Conservation (phyloP, 2,329 filamentous ascomycete genomes). For the Arthrobotrys musiformis region DNA sequence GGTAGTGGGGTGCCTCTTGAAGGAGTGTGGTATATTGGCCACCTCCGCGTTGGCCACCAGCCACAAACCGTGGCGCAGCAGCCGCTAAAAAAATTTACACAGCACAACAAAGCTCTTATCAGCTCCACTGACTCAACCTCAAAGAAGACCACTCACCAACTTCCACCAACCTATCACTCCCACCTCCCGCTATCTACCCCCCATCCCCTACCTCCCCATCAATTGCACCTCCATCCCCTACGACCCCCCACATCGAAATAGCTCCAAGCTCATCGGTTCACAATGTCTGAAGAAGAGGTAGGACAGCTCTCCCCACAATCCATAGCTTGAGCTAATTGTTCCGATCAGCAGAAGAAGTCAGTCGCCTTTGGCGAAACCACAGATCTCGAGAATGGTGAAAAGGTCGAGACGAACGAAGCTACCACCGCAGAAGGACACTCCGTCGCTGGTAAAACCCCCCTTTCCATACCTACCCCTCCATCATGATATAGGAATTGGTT, state of each 20-base stretch:
- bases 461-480: background rate
- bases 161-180: background rate
- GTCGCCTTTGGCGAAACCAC: conserved; percentile 55
- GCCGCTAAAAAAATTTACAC: conserved; percentile 54
- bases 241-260: background rate
- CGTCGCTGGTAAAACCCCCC: conserved; percentile 16
- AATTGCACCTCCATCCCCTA: conserved; percentile 17
- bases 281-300: conserved; percentile 54
- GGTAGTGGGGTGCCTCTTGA: too few species aligned
- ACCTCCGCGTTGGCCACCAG: background rate
- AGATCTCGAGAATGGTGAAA: conserved; percentile 50
- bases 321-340: background rate
- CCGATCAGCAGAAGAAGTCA: conserved; percentile 52
- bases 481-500: too few species aligned
- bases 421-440: conserved; percentile 38
- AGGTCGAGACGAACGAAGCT: conserved; percentile 24
- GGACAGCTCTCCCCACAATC: background rate
- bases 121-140: conserved; percentile 54
- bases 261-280: conserved; percentile 14
- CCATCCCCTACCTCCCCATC: conserved; percentile 5
- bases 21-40: background rate
- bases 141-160: background rate
- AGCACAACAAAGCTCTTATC: conserved; percentile 55
- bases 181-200: too few species aligned
- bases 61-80: conserved; percentile 2